Base-by-base conservation (phyloP, 108 stramenopile species). In the Mediolabrus comicus region DNA sequence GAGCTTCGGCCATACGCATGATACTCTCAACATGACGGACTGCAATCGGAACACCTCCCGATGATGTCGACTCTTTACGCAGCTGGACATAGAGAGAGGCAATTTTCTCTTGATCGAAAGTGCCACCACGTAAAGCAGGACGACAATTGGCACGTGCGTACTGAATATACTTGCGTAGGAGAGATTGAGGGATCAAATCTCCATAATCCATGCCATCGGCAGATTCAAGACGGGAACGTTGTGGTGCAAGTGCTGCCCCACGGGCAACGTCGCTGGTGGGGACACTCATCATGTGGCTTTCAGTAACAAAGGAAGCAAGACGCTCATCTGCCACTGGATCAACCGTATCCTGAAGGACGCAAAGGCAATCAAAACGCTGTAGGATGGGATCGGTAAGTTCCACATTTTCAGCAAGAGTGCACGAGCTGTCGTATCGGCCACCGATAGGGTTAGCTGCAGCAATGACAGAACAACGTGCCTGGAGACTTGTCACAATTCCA, bases 281-380 rank as follows among this genome's bases (percentile, higher is more conserved):
- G 57, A 88, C 68, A 28, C 81, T 79, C 53, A 74, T 83, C 92
- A 92, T 92, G 82, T 99, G 99, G 72, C 90, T 95, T 22, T 82
- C 74, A 1, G 97, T 96, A 12, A 99, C 99, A 72, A 98, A 98
- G 14, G 66, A 80, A 0, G 99, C 98, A 19, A 99, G 84, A 26
- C 87, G 86, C 77, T 99, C 99, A 72, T 99, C 99, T 30, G 87
- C 83, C 1, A 99, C 85, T 0, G 98, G 98, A 83, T 99, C 98
- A 1, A 99, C 98, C 12, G 77, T 81, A 81, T 99, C 99, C 72
- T 98, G 99, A 17, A 99, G 87, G 24, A 99, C 98, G 54, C 98
- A 98, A n/a, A 99, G 77, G 52, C 95, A 86, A 69, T 99, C 99
- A 62, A 99, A 98, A 26, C 99, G 98, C 75, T 98, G 97, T 51